These are phyloP conservation scores for Eucalyptus pumila DNA, from an alignment of 345 rosid genomes.

Conservation along the genomic window DNA sequence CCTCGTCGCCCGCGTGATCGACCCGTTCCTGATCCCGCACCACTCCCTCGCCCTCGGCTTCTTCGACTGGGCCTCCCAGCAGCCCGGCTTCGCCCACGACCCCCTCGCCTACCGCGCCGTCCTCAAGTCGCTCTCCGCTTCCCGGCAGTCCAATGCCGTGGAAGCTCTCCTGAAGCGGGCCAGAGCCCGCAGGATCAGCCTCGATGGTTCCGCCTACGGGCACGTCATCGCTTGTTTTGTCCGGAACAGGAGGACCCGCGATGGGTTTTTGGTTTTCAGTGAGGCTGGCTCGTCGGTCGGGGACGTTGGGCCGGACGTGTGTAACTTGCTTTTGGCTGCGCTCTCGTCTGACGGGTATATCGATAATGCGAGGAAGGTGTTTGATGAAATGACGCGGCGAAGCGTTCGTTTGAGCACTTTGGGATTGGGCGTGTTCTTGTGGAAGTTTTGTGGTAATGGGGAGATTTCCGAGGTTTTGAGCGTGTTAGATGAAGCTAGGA, in stretches of 20 bases:
- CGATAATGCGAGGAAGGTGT: constrained; percentile 40
- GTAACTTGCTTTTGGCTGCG: constrained; percentile 64
- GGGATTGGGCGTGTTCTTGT: constrained; percentile 66
- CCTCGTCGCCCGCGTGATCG: constrained; percentile 69
- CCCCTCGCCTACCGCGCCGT: constrained; percentile 57
- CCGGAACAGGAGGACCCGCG: constrained; percentile 28
- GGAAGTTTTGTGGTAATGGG: constrained; percentile 31
- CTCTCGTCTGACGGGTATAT: constrained; percentile 37
- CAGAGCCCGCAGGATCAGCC: constrained; percentile 27
- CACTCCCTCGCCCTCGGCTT: constrained; percentile 80
- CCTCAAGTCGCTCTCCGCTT: constrained; percentile 53
- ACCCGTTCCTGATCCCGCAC: constrained; percentile 54
- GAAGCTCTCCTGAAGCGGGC: constrained; percentile 49
- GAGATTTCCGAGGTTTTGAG: constrained; percentile 25
- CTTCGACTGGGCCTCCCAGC: constrained; percentile 91
- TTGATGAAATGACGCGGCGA: constrained; percentile 44
- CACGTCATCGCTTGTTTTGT: constrained; percentile 33
- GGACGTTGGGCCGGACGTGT: constrained; percentile 33
- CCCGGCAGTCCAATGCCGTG: constrained; percentile 51
- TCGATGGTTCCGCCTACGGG: constrained; percentile 41
- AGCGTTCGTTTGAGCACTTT: constrained; percentile 35
- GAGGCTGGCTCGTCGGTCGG: constrained; percentile 14
- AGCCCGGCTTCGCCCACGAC: constrained; percentile 64
- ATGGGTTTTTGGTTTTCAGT: constrained; percentile 46
- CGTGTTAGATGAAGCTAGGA: constrained; percentile 38